Evolutionary conservation across 345 rosid genomes (phyloP), one percentile per base, ranked within the genome.

Genomic region (Limnanthes douglasii): DNA sequence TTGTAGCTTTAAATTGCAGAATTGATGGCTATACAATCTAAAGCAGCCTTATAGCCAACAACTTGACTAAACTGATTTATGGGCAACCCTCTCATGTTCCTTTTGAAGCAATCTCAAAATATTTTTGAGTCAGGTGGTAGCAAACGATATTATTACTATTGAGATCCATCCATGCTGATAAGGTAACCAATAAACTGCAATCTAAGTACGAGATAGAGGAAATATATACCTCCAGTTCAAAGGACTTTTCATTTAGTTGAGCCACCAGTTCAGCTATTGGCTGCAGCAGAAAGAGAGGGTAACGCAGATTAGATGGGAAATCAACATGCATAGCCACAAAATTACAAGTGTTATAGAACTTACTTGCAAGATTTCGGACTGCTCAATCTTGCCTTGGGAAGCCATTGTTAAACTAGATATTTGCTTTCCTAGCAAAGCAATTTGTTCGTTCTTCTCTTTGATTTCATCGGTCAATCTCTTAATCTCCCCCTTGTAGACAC

Each of bases 191-290:
- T n/a, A 22, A 18, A 13, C 23, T 11, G 39, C 19, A 46, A 39
- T 39, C 22, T 20, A 4, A 27, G 16, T 18, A 21, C 20, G 42
- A 55, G 4, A 15, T 29, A 37, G 6, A 19, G 21, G 40, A 50
- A n/a, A n/a, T n/a, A n/a, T n/a, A n/a, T 42, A 90, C 98, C 98
- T 90, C 81, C 21, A 90, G 96, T 56, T 80, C 96, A 31, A 90
- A 78, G 24, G 93, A 80, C 63, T 80, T 84, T 64, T 84, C 98
- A 67, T 73, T 75, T 58, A 90, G 58, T 57, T 80, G 88, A 22
- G 64, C 78, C 49, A 54, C 60, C 61, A 90, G 61, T 52, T 75
- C 94, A 45, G 73, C 80, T 45, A 90, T 43, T 15, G 60, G 53
- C 96, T 84, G 85, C 65, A 55, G 40, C 57, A 59, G n/a, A 15